These are phyloP conservation scores for Orbilia oligospora DNA, from an alignment of 2,329 filamentous ascomycete genomes.

Conservation along the genomic window DNA sequence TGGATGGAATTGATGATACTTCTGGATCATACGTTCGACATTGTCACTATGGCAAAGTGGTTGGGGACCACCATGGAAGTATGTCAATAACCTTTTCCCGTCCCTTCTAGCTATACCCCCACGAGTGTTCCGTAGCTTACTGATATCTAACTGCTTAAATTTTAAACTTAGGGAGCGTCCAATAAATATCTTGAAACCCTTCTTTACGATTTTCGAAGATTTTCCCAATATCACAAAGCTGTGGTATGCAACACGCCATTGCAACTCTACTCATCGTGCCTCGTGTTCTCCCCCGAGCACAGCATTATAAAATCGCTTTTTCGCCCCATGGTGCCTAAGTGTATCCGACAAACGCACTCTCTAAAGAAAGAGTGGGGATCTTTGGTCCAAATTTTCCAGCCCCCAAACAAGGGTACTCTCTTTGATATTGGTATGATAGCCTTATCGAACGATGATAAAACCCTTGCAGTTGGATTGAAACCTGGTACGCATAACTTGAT, in stretches of 20 bases:
- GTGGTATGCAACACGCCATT: not conserved
- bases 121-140: not conserved
- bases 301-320: constrained; percentile 13
- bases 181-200: not conserved
- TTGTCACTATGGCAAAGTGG: not conserved
- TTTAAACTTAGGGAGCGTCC: too few species aligned
- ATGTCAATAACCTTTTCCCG: not conserved
- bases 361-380: not conserved
- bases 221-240: not conserved
- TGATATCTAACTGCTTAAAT: not conserved
- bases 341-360: not conserved
- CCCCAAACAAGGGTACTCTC: too few species aligned
- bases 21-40: not conserved
- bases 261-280: not conserved
- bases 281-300: not conserved
- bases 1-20: constrained; percentile 13
- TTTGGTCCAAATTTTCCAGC: not conserved
- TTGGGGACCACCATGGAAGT: not conserved
- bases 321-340: not conserved
- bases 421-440: not conserved
- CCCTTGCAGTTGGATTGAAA: not conserved
- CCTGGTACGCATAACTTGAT: not conserved
- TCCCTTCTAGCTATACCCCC: too few species aligned
- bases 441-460: not conserved
- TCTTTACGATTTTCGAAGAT: not conserved